These are phyloP conservation scores for Allomyces arbusculus DNA, from an alignment of 192 early-diverging fungal species.

Conservation along the genomic window DNA sequence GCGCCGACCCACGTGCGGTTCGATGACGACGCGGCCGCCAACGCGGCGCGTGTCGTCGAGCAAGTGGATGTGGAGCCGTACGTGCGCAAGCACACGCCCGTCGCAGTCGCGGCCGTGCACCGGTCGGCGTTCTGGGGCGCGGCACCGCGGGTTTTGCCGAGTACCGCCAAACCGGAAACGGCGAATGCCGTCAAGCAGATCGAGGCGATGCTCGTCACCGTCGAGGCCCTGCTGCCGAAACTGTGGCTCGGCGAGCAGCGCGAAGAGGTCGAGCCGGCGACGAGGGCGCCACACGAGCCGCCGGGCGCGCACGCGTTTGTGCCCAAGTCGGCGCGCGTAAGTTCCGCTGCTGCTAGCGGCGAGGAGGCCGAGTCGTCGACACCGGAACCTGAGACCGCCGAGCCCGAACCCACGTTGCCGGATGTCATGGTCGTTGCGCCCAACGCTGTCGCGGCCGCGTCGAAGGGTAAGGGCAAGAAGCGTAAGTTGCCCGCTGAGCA, in stretches of 20 bases:
- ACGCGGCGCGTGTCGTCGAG: slow-evolving; percentile 2
- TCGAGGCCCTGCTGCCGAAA: background rate
- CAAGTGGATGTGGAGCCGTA: slow-evolving; percentile 15
- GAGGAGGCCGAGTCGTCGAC: background rate
- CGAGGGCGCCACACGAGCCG: background rate
- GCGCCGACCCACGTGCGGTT: slow-evolving; percentile 17
- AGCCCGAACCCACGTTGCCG: background rate
- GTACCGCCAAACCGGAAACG: background rate
- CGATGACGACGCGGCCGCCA: slow-evolving; percentile 2
- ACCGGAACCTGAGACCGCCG: background rate
- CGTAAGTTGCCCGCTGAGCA: background rate
- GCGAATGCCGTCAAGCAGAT: background rate
- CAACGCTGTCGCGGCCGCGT: background rate
- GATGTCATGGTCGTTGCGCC: background rate
- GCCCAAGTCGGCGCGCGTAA: background rate
- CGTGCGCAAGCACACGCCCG: background rate
- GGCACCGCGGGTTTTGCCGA: background rate
- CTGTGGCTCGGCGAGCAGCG: background rate
- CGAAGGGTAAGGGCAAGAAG: background rate
- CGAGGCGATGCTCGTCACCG: background rate
- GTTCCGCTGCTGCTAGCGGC: background rate
- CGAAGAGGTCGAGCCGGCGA: background rate
- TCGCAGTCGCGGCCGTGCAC: background rate
- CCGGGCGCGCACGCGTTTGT: background rate
- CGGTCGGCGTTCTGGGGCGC: background rate